These are phyloP conservation scores for Trichoderma orchidacearum DNA, from an alignment of 495 filamentous ascomycete species.

Conservation along the genomic window DNA sequence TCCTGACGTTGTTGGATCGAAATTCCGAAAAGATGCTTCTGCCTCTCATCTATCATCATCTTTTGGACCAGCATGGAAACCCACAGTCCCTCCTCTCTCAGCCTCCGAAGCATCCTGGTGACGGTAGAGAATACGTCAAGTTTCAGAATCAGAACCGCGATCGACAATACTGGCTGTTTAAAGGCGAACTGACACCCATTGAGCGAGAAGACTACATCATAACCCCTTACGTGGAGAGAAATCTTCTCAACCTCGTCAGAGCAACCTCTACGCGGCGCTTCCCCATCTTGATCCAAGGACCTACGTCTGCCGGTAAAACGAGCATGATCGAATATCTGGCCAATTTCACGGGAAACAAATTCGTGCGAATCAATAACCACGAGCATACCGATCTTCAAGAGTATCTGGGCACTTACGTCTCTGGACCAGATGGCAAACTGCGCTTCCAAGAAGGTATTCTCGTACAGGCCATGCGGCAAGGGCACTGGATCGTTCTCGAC, in stretches of 20 bases:
- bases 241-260: slow-evolving; percentile 83
- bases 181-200: slow-evolving; percentile 49
- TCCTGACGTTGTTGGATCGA: slow-evolving; percentile 69
- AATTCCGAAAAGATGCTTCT: slow-evolving; percentile 64
- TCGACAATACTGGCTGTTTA: slow-evolving; percentile 83
- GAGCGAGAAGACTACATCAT: slow-evolving; percentile 86
- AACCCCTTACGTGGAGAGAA: slow-evolving; percentile 86
- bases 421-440: slow-evolving; percentile 68
- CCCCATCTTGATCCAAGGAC: slow-evolving; percentile 92
- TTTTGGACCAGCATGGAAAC: slow-evolving; percentile 56
- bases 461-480: slow-evolving; percentile 80
- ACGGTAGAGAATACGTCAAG: slow-evolving; percentile 67
- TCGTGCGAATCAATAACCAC: slow-evolving; percentile 98
- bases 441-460: slow-evolving; percentile 89
- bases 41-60: slow-evolving; percentile 67
- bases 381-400: slow-evolving; percentile 98
- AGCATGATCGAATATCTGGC: slow-evolving; percentile 99
- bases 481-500: slow-evolving; percentile 96
- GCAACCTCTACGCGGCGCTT: slow-evolving; percentile 85
- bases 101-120: slow-evolving; percentile 57
- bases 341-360: slow-evolving; percentile 88
- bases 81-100: slow-evolving; percentile 54
- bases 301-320: slow-evolving; percentile 93
- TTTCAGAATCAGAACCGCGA: slow-evolving; percentile 45
- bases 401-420: slow-evolving; percentile 90